Evolutionary conservation across 495 filamentous ascomycete genomes (phyloP).

Genomic region (Tuber melanosporum): DNA sequence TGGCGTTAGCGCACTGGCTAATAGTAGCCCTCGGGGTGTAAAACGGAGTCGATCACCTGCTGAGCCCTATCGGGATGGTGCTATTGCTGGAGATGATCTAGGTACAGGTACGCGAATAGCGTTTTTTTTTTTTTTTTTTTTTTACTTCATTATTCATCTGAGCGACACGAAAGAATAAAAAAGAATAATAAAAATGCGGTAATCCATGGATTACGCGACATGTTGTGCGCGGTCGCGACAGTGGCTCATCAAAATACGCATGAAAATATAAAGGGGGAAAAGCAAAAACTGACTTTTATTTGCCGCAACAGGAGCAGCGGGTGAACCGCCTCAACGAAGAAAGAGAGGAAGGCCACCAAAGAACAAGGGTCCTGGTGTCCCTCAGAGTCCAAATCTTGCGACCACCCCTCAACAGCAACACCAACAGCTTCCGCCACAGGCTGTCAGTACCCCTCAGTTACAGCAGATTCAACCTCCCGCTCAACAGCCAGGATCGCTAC

Average conservation of each 20-base stretch:
- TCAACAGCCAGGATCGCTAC: constrained; percentile 59
- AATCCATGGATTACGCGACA: constrained; percentile 42
- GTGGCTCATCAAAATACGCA: constrained; percentile 42
- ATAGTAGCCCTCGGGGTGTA: constrained; percentile 63
- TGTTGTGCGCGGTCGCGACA: constrained; percentile 43
- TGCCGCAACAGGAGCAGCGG: constrained; percentile 43
- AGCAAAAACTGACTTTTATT: constrained; percentile 23
- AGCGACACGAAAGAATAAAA: constrained; percentile 34
- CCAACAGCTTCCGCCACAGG: constrained; percentile 50
- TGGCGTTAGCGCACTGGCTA: constrained; percentile 48
- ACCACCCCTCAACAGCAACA: constrained; percentile 44
- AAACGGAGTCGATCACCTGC: constrained; percentile 95
- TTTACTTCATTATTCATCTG: constrained; percentile 42
- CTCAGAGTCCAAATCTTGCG: constrained; percentile 39
- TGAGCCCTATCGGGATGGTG: constrained; percentile 58
- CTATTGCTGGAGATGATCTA: constrained; percentile 62
- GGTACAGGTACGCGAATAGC: constrained; percentile 55
- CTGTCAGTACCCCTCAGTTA: constrained; percentile 70
- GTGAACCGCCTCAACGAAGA: constrained; percentile 64
- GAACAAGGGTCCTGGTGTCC: constrained; percentile 46
- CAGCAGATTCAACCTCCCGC: constrained; percentile 62
- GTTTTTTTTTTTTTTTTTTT: constrained; percentile 43
- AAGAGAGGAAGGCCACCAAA: constrained; percentile 85
- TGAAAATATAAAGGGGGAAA: neutral
- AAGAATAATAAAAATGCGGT: constrained; percentile 43